Evolutionary conservation across 1,284 basidiomycete genomes (phyloP).

Genomic region (Apiotrichum sp.): DNA sequence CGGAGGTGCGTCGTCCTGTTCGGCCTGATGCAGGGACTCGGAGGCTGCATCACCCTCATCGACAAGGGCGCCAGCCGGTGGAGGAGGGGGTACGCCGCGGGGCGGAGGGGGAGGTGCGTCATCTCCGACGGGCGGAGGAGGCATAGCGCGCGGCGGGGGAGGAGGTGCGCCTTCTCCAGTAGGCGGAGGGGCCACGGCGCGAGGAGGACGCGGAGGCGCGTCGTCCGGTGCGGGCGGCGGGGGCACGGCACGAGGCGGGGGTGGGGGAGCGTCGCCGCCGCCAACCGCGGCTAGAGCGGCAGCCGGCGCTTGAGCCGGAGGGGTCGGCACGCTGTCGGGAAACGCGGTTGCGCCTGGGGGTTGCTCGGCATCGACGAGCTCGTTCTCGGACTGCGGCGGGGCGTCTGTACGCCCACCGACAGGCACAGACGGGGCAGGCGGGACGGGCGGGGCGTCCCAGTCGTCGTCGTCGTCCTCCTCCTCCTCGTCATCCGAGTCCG

Average conservation of each 20-base stretch:
- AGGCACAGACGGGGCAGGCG: background rate
- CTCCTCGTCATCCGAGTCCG: slow-evolving; percentile 24
- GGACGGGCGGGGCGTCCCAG: slow-evolving; percentile 8
- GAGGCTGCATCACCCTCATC: slow-evolving; percentile 2
- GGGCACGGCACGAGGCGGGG: too few species aligned
- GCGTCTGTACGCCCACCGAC: background rate
- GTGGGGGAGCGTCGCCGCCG: too few species aligned
- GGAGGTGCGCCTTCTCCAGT: too few species aligned
- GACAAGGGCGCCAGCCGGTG: background rate
- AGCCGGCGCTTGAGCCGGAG: too few species aligned
- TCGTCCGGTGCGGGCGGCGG: background rate
- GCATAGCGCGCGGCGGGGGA: too few species aligned
- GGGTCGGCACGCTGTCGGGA: too few species aligned
- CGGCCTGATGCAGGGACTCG: too few species aligned
- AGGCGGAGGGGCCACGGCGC: slow-evolving; percentile 17
- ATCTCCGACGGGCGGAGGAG: background rate
- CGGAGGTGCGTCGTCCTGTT: slow-evolving; percentile 11
- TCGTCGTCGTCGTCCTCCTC: slow-evolving; percentile 27
- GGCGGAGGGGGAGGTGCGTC: slow-evolving; percentile 6
- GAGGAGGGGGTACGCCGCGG: slow-evolving; percentile 16
- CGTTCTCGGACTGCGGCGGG: too few species aligned
- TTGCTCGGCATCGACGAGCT: too few species aligned
- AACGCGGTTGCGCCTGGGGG: too few species aligned
- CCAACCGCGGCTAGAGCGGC: too few species aligned
- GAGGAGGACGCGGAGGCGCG: slow-evolving; percentile 6